Evolutionary conservation across 1,284 basidiomycete species (phyloP).

Genomic region (Mycena citricolor): DNA sequence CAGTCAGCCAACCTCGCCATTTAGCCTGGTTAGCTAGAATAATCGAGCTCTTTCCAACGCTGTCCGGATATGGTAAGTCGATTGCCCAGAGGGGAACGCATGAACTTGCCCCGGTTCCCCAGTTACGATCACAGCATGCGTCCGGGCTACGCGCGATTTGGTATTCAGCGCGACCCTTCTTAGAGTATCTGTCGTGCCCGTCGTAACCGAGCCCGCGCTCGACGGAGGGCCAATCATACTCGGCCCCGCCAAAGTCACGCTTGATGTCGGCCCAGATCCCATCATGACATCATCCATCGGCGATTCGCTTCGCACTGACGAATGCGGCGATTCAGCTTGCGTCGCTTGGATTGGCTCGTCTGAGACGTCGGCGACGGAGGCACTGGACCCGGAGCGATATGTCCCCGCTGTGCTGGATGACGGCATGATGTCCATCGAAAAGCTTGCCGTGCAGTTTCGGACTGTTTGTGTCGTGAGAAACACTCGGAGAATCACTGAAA

Average conservation of each 20-base stretch:
- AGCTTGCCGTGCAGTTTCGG: constrained; percentile 59
- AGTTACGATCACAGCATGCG: constrained; percentile 61
- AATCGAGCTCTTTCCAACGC: constrained; percentile 71
- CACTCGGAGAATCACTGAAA: background rate
- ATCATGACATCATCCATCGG: constrained; percentile 20
- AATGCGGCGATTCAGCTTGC: constrained; percentile 21
- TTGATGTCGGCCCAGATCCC: too few species aligned
- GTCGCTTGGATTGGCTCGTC: constrained; percentile 10
- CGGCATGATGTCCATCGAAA: constrained; percentile 53
- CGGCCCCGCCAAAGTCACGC: constrained; percentile 9
- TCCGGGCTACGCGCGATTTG: constrained; percentile 41
- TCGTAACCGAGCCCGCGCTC: constrained; percentile 8
- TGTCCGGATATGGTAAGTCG: constrained; percentile 26
- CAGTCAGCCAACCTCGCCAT: constrained; percentile 54
- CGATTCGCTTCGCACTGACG: constrained; percentile 21
- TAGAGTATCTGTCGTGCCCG: constrained; percentile 26
- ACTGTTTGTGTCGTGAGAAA: constrained; percentile 34
- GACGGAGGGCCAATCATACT: constrained; percentile 9
- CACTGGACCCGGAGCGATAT: constrained; percentile 6
- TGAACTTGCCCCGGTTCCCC: constrained; percentile 59
- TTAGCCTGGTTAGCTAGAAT: constrained; percentile 66
- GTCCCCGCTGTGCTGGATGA: constrained; percentile 24
- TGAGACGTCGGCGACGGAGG: background rate
- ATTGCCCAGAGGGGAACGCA: background rate
- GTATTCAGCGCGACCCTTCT: constrained; percentile 45